Evolutionary conservation across 1,139 yeast species (phyloP).

Genomic region (Kodamaea fungicola): DNA sequence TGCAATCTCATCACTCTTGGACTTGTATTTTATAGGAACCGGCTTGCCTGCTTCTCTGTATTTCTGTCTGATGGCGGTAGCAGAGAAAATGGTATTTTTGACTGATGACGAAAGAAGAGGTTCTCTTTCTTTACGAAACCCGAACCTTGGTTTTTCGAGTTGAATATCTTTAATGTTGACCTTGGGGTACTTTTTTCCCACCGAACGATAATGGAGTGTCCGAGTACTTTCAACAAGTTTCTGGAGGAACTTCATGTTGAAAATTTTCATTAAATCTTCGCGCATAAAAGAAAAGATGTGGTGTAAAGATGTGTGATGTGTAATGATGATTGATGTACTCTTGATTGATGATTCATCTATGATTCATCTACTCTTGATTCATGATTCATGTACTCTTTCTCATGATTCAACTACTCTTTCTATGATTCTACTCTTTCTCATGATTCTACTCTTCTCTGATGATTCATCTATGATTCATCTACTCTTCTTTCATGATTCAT

Average conservation of each 20-base stretch:
- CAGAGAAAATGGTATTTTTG: conserved; percentile 41
- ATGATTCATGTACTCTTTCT: too few species aligned
- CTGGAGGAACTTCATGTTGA: conserved; percentile 17
- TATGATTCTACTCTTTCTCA: too few species aligned
- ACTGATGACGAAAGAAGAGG: conserved; percentile 42
- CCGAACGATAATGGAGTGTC: conserved; percentile 34
- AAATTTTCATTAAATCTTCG: conserved; percentile 1
- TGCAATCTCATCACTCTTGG: conserved; percentile 35
- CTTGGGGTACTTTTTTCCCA: conserved; percentile 35
- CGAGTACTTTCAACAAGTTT: background rate
- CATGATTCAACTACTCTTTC: too few species aligned
- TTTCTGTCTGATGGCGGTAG: conserved; percentile 31
- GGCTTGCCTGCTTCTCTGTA: conserved; percentile 41
- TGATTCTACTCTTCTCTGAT: too few species aligned
- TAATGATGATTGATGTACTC: too few species aligned
- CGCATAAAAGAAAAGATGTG: too few species aligned
- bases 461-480: too few species aligned
- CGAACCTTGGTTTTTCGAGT: conserved; percentile 36
- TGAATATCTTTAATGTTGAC: conserved; percentile 39
- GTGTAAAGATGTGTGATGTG: too few species aligned
- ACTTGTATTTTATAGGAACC: conserved; percentile 39
- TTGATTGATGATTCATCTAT: too few species aligned
- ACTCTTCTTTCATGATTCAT: too few species aligned
- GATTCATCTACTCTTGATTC: too few species aligned
- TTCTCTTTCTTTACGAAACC: conserved; percentile 37